A percentile compares a stretch with the other conserved stretches of the same genome.
phyloP scores from a whole-genome alignment of 139 green algal genomes.

The Chlamydomonas urium region DNA sequence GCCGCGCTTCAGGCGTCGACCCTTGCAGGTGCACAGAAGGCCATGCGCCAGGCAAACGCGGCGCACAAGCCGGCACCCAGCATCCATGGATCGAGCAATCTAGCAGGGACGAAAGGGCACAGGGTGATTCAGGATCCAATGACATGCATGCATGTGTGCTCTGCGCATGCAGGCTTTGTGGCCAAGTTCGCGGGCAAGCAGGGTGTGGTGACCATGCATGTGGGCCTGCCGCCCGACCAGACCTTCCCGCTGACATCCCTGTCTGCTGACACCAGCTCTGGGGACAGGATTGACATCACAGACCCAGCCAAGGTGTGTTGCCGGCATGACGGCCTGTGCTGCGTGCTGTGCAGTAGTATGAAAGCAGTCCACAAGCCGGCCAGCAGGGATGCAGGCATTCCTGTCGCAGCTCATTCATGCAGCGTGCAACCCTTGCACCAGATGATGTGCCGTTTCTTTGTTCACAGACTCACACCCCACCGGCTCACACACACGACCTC shows the following conservation, averaged over 20 bases:
- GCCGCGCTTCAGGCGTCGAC: not conserved
- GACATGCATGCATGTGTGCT: not conserved
- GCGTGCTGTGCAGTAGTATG: too few species aligned
- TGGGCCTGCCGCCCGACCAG: not conserved
- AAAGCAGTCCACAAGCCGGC: too few species aligned
- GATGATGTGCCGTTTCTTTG: too few species aligned
- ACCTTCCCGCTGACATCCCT: conserved; percentile 8
- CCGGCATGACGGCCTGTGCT: too few species aligned
- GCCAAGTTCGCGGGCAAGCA: conserved; percentile 1
- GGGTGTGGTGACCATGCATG: conserved; percentile 9
- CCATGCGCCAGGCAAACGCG: not conserved
- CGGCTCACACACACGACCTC: too few species aligned
- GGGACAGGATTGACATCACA: not conserved
- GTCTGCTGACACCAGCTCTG: not conserved
- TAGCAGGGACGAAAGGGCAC: not conserved
- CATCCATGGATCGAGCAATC: not conserved
- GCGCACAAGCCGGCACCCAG: too few species aligned
- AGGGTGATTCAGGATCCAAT: not conserved
- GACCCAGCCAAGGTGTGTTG: not conserved
- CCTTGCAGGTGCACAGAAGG: not conserved
- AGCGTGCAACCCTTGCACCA: too few species aligned
- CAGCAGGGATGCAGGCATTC: too few species aligned
- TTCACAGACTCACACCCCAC: too few species aligned
- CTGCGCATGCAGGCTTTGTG: conserved; percentile 7
- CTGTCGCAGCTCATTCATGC: too few species aligned